Percentiles rank a stretch among this genome's conserved stretches.
Evolutionary conservation across 2,329 filamentous ascomycete genomes (phyloP).

Genomic region (Beauveria caledonica): DNA sequence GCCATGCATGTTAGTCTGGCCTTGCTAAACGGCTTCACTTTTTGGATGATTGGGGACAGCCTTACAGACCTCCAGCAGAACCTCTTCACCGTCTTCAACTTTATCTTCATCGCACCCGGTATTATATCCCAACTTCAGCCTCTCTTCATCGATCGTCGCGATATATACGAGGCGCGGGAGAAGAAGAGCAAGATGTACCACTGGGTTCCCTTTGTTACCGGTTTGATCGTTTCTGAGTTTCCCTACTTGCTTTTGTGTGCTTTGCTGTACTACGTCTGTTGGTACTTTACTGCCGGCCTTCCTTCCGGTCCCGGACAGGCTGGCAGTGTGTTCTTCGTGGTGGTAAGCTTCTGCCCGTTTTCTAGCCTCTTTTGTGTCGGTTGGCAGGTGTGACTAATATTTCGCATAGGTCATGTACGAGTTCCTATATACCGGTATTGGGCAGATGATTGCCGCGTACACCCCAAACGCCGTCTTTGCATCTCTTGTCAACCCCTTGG

Average conservation of each 20-base stretch:
- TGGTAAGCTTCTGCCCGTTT: neutral
- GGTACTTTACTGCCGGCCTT: neutral
- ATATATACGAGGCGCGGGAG: constrained; percentile 41
- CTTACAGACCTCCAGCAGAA: neutral
- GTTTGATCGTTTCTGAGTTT: constrained; percentile 31
- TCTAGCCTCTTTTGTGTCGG: too few species aligned
- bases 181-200: constrained; percentile 42
- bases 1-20: too few species aligned
- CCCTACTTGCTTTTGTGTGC: constrained; percentile 14
- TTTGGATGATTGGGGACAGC: neutral
- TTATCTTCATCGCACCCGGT: constrained; percentile 22
- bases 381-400: too few species aligned
- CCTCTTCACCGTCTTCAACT: neutral
- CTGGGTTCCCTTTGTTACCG: constrained; percentile 43
- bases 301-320: neutral
- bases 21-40: constrained; percentile 16
- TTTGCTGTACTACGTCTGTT: neutral
- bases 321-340: neutral
- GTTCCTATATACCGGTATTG: too few species aligned
- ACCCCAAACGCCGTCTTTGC: too few species aligned
- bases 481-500: too few species aligned
- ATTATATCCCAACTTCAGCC: constrained; percentile 31
- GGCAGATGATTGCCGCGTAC: too few species aligned
- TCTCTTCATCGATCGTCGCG: constrained; percentile 37
- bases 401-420: too few species aligned